Base-by-base conservation (phyloP, 176 grass and related monocot species). In the Elymus sibiricus region DNA sequence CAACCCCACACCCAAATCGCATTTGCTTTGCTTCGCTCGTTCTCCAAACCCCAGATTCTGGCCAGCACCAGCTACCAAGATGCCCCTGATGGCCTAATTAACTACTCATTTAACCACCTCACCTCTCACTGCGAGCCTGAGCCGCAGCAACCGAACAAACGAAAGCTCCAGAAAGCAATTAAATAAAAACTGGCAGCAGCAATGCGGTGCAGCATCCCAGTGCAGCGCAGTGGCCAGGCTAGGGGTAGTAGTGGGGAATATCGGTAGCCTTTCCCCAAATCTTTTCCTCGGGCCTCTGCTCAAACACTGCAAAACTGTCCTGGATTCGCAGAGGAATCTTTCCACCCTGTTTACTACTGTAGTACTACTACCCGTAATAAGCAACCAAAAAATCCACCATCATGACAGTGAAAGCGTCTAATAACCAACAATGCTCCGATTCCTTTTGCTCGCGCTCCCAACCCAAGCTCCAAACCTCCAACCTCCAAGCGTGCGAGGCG, bases 301-400 rank as follows among this genome's bases (percentile, higher is more conserved):
- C 22, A 16, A 84, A 73, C 74, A 16, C 64, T 37, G 47, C 46
- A 53, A 9, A 76, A 16, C 70, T 9, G 59, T 75, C 14, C 60
- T 83, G 83, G 79, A 64, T 82, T 69, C 17, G 37, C 79, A 32
- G 31, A 73, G 44, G 89, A 90, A 90, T 90, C 74, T 90, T 59
- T 32, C 16, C 6, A 35, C 38, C 43, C 37, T 83, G 47, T 74
- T 64, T 83, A 63, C 21, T 15, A 4, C 3, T 27, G 32, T 63
- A 34, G 4, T 5, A 34, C 32, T 34, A 32, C 31, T 32, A 32
- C 1, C 31, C 32, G 29, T 29, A 29, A 29, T 6, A 16, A 27
- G 9, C 8, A 55, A 55, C 17, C 51, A 79, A 53, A 76, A 42
- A 56, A 58, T n/a, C 21, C 46, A 59, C 66, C 82, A 26, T 58